A percentile compares a stretch with the other conserved stretches of the same genome.
phyloP scores from a whole-genome alignment of 805 yeast genomes.

The Komagataella phaffii region DNA sequence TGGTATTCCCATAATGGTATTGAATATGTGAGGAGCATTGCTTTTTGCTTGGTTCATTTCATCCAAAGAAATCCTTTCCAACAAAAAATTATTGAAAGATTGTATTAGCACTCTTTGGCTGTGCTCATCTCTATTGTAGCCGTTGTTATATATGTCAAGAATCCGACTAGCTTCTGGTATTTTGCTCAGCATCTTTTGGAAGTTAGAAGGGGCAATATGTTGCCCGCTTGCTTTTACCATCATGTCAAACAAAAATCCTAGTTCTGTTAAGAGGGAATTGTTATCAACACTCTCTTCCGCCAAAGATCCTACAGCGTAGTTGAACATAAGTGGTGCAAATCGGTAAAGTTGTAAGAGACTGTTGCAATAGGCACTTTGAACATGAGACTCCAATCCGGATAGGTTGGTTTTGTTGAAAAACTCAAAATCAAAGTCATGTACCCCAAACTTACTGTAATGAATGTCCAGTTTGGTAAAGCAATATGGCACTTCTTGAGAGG shows the following conservation, averaged over 20 bases:
- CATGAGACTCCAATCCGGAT: conserved; percentile 84
- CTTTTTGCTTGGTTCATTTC: conserved; percentile 21
- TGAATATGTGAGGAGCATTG: conserved; percentile 8
- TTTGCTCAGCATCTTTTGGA: conserved; percentile 38
- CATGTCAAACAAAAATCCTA: conserved; percentile 90
- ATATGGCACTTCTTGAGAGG: conserved; percentile 42
- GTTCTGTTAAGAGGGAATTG: conserved; percentile 53
- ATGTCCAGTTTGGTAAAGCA: conserved; percentile 67
- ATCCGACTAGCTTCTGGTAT: conserved; percentile 35
- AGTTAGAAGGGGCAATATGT: conserved; percentile 74
- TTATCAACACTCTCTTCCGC: conserved; percentile 35
- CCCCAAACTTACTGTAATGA: conserved; percentile 80
- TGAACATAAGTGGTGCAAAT: conserved; percentile 62
- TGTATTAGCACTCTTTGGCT: conserved; percentile 32
- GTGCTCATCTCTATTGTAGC: conserved; percentile 26
- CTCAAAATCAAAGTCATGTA: conserved; percentile 85
- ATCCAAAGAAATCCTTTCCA: conserved; percentile 38
- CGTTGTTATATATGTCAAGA: conserved; percentile 40
- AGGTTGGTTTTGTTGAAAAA: conserved; percentile 62
- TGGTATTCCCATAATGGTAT: conserved; percentile 25
- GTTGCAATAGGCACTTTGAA: conserved; percentile 68
- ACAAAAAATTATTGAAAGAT: conserved; percentile 43
- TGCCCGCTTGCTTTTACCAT: conserved; percentile 65
- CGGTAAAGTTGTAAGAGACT: conserved; percentile 70
- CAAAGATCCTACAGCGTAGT: conserved; percentile 42